Percentiles rank a stretch among this genome's conserved stretches.
Conservation (phyloP, 176 grass and related monocot species). For the Oryza brachyantha region DNA sequence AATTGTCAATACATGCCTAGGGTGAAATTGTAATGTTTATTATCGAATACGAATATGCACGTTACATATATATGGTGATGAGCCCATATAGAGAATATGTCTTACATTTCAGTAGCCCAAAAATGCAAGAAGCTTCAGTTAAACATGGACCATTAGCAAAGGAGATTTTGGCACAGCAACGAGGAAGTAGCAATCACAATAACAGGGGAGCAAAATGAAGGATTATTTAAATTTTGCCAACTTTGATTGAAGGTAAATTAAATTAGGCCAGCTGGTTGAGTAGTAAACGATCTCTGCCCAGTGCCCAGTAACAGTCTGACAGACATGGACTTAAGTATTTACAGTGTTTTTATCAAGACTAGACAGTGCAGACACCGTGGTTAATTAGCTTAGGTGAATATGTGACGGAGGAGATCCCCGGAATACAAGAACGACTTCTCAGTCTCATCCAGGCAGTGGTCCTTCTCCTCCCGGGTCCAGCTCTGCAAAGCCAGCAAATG, state of each 20-base stretch:
- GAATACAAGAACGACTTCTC: constrained; percentile 84
- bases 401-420: constrained; percentile 61
- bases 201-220: not conserved
- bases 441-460: constrained; percentile 85
- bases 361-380: not conserved
- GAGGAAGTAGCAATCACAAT: not conserved
- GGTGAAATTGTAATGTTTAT: no score
- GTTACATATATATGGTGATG: no score
- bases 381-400: constrained; percentile 50
- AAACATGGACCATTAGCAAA: not conserved
- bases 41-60: no score
- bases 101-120: not conserved
- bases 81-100: no score
- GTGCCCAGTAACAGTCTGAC: not conserved
- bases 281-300: not conserved
- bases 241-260: not conserved
- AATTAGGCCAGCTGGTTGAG: not conserved
- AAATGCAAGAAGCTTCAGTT: not conserved
- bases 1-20: not conserved
- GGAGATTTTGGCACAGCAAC: not conserved
- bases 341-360: constrained; percentile 7
- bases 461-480: constrained; percentile 87
- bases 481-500: constrained; percentile 21
- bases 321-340: constrained; percentile 33
- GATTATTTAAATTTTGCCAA: not conserved